Percentiles rank a stretch among this genome's conserved stretches.
phyloP scores from a whole-genome alignment of 306 rosid genomes.

The Bauhinia variegata region DNA sequence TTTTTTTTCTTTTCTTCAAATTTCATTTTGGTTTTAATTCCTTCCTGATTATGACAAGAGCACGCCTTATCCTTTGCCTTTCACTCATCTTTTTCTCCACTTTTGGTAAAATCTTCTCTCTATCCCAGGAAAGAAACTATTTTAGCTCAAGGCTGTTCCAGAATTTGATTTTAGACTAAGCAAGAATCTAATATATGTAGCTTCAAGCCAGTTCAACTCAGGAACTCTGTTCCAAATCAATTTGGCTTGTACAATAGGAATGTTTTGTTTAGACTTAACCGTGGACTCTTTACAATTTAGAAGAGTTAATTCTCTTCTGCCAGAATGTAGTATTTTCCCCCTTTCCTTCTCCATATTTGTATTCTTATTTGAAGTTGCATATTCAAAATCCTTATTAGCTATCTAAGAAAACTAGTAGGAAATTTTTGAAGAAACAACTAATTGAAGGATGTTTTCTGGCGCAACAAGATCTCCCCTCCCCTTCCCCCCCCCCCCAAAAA shows the following conservation, averaged over 20 bases:
- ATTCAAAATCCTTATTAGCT: background rate
- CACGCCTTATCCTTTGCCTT: too few relatives aligned
- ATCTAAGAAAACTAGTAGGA: background rate
- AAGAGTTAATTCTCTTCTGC: too few relatives aligned
- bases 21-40: background rate
- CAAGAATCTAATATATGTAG: too few relatives aligned
- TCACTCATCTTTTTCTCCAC: too few relatives aligned
- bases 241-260: background rate
- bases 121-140: too few relatives aligned
- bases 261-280: background rate
- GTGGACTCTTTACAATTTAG: background rate
- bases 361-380: background rate
- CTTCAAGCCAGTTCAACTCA: too few relatives aligned
- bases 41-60: background rate
- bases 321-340: too few relatives aligned
- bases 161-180: too few relatives aligned
- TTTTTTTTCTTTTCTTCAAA: background rate
- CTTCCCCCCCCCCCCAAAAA: too few relatives aligned
- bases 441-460: background rate
- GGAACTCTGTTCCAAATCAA: background rate
- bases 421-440: background rate
- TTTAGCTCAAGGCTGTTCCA: background rate
- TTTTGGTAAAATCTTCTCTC: too few relatives aligned
- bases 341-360: background rate
- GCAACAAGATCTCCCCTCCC: too few relatives aligned